Evolutionary conservation across 345 rosid genomes (phyloP).

Genomic region (Erysimum cheiranthoides): DNA sequence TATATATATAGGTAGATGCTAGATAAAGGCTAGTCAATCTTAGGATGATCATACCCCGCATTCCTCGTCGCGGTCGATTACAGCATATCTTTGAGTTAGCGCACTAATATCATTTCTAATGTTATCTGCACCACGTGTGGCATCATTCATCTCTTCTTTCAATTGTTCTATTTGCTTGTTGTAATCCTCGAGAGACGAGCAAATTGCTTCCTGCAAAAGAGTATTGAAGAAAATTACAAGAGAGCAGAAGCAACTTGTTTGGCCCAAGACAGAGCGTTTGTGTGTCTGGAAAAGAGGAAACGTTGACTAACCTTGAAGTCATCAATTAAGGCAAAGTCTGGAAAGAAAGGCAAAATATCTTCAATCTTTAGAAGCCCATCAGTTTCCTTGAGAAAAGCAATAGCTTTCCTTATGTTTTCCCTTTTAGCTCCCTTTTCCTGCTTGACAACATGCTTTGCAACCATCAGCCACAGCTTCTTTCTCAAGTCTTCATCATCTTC

Average conservation of each 20-base stretch:
- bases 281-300: constrained; percentile 19
- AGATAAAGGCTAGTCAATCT: not conserved
- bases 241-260: constrained; percentile 23
- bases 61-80: constrained; percentile 86
- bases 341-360: constrained; percentile 98
- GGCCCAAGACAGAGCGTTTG: constrained; percentile 6
- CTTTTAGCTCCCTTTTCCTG: constrained; percentile 98
- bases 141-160: constrained; percentile 98
- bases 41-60: constrained; percentile 81
- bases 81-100: constrained; percentile 96
- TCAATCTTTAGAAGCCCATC: constrained; percentile 97
- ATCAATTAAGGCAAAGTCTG: constrained; percentile 98
- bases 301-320: constrained; percentile 83
- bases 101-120: constrained; percentile 97
- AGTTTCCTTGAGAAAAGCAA: constrained; percentile 98
- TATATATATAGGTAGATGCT: not conserved
- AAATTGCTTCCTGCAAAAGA: constrained; percentile 83
- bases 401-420: constrained; percentile 96
- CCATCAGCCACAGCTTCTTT: constrained; percentile 98
- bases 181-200: constrained; percentile 96
- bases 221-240: constrained; percentile 26
- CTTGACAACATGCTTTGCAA: constrained; percentile 93
- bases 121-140: constrained; percentile 99
- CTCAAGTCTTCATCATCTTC: constrained; percentile 99
- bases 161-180: constrained; percentile 92